Base-by-base conservation (phyloP, 2,329 filamentous ascomycete genomes). In the Penicillium sp. region DNA sequence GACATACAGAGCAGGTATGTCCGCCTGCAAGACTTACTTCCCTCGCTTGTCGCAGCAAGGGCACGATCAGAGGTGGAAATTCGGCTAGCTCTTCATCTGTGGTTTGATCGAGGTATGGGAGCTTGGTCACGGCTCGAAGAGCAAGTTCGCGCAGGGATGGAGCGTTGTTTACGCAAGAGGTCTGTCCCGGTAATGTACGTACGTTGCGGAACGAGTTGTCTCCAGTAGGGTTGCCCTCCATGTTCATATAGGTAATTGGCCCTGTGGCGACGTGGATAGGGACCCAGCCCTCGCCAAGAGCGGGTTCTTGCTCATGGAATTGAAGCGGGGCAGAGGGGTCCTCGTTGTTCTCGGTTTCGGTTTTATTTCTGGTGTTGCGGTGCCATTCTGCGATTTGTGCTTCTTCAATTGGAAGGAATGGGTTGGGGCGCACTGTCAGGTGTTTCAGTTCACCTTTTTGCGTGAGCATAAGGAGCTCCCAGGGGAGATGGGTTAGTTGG, bases 81-180 rank as follows among this genome's bases (percentile, higher is more conserved):
- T 67, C 65, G 2, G 62, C 49, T 8, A 73, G 64, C 19, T 76
- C 72, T 13, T 68, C 62, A 14, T 73, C 66, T 5, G 70, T 59
- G 29, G 76, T 65, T 32, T 71, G 67, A 13, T 73, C 71, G 13
- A 74, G 61, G 36, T 71, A 68, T 8, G 68, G 61, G 2, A 70
- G 71, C 46, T 68, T 69, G 57, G 64, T 70, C 47, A 72, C 70
- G 8, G 73, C 63, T 14, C 75, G 70, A 9, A 79, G 71, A 1
- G 74, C 67, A 2, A 75, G 46, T 61, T 79, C 77, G 32, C 75
- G 73, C 3, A 79, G 62, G 3, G 76, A 78, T 0, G 75, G 75
- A 10, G 72, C 64, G 18, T 60, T 55, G 3, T 50, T 35, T 63
- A 60, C 18, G 27, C 55, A 43, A 8, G 44, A 19, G 5, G 44